Base-by-base conservation (phyloP, 176 grass and related monocot genomes). In the Poa pratensis region DNA sequence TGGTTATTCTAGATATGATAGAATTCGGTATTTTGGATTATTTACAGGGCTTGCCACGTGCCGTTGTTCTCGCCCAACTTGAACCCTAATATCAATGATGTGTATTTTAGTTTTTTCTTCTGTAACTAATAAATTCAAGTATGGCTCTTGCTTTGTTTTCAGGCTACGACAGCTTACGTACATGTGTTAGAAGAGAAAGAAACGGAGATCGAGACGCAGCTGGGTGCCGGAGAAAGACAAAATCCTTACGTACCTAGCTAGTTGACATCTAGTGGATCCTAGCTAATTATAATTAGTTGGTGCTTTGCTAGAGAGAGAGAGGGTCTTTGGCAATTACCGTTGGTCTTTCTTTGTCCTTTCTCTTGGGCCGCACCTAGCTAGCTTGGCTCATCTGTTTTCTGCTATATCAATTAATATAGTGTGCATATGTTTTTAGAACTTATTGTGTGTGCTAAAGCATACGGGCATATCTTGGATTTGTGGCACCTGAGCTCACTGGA, bases 261-360 rank as follows among this genome's bases (percentile, higher is more conserved):
- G 24, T 16, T 65, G 62, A 32, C 27, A 13, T 32, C 6, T 17
- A 32, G 8, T 32, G 62, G 62, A 65, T 65, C 27, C 27, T 32
- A 32, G n/a, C 57, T 24, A 22, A 59, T 59, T 32, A 28, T 32
- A 28, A 32, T 65, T 73, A 73, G 43, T 27, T 73, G 22, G 23
- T 49, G 43, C 43, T 49, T 50, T 73, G 22, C 22, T 24, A 73
- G 43, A 27, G 42, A 48, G 70, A 22, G 70, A 27, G 43, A 73
- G 70, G 70, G 40, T 73, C 22, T 22, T 73, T 73, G 70, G 22
- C 4, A 43, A 73, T 73, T 73, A 49, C 43, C 43, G 22, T 73
- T 73, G 43, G 70, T 73, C 70, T 73, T 73, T 49, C 42, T 73
- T 73, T 73, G 70, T 73, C 43, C 22, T 16, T 49, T 73, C 43